Conservation (phyloP, 441 rosid species). For the Mallotus japonicus region DNA sequence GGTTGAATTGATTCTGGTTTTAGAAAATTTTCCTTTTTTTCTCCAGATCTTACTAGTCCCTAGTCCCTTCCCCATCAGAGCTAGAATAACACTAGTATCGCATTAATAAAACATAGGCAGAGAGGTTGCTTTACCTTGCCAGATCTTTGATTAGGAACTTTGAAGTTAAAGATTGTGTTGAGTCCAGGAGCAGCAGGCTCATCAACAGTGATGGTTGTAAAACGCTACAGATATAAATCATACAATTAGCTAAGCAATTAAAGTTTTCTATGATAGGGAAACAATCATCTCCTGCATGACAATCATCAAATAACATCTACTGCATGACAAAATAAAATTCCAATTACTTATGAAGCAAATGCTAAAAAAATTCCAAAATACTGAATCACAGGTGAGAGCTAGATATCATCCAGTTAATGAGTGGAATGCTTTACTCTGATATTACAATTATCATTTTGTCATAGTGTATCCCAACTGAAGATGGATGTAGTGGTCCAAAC, state of each 20-base stretch:
- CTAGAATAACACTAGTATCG: too few relatives aligned
- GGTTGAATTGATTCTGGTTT: too few relatives aligned
- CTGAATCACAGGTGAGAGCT: neutral
- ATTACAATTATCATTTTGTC: neutral
- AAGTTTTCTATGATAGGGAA: neutral
- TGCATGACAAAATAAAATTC: neutral
- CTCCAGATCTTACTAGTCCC: neutral
- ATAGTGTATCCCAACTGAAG: neutral
- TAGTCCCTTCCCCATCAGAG: too few relatives aligned
- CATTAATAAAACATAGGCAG: neutral
- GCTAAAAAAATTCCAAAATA: neutral
- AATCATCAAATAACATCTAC: neutral
- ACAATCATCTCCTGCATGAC: too few relatives aligned
- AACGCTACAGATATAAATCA: constrained; percentile 42
- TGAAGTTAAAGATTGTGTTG: constrained; percentile 75
- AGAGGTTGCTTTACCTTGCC: constrained; percentile 58
- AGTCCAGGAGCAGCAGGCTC: constrained; percentile 87
- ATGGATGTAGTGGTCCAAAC: too few relatives aligned
- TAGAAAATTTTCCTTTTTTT: too few relatives aligned
- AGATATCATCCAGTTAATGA: neutral
- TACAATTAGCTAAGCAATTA: neutral
- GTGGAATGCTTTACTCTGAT: neutral
- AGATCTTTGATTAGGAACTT: constrained; percentile 89
- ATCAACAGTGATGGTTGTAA: constrained; percentile 74
- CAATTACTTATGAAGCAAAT: neutral